Percentiles rank a stretch among this genome's conserved stretches.
Evolutionary conservation across 306 rosid species (phyloP).

Genomic region (Sechiopsis laciniata): DNA sequence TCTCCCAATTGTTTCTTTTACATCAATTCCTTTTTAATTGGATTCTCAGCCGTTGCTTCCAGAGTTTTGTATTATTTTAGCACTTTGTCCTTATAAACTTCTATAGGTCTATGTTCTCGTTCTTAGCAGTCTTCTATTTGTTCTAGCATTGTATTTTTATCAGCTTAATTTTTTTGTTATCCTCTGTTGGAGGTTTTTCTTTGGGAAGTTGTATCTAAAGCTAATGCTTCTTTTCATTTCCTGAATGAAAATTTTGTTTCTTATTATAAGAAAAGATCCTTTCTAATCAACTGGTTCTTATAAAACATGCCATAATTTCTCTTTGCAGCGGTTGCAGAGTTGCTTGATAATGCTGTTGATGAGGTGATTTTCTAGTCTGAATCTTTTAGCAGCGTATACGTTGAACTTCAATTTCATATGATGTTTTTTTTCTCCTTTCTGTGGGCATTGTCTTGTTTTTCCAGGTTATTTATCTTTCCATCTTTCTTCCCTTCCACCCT

Average conservation of each 20-base stretch:
- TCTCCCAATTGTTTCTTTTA: not conserved
- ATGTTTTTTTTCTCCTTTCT: not conserved
- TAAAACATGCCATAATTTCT: not conserved
- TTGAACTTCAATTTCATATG: not conserved
- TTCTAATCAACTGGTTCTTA: not conserved
- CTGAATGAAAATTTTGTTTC: too few species aligned
- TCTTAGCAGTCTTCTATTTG: too few species aligned
- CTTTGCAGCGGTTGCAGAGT: conserved; percentile 78
- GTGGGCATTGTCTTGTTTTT: not conserved
- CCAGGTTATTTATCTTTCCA: not conserved
- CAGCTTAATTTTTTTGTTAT: too few species aligned
- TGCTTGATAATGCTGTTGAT: conserved; percentile 89
- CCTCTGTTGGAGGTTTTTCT: too few species aligned
- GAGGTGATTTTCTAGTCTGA: conserved; percentile 45
- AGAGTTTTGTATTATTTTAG: too few species aligned
- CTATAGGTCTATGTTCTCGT: too few species aligned
- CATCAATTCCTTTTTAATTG: not conserved
- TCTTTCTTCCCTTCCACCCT: not conserved
- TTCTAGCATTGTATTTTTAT: too few species aligned
- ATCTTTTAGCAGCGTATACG: not conserved
- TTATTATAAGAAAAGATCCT: too few species aligned
- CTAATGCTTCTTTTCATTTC: too few species aligned
- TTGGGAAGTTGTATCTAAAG: too few species aligned
- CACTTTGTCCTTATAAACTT: too few species aligned
- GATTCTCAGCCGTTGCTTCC: too few species aligned